Evolutionary conservation across 2,329 filamentous ascomycete genomes (phyloP), one percentile per base, ranked within the genome.

Genomic region (Teratosphaeria zuluensis): DNA sequence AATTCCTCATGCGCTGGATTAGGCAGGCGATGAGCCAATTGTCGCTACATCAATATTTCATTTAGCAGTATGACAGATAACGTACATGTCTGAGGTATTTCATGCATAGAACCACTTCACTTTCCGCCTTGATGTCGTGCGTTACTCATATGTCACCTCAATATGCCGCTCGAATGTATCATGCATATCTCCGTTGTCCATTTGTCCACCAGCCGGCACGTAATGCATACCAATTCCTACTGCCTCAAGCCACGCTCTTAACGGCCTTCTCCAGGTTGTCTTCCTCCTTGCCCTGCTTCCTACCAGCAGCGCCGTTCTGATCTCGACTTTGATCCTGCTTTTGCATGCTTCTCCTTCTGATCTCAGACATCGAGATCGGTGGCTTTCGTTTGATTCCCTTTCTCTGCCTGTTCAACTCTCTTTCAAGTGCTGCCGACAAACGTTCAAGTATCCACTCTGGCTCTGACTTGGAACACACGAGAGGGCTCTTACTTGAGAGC

Each of bases 371-470:
- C 4, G 65, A 59, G n/a, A 73, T 65, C 0, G 71, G 71, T 8
- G 71, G 70, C 54, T 59, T 55, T 52, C 56, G 61, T 55, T 58
- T 63, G n/a, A 62, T 58, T 8, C 70, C 69, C 48, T 65, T 66
- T 3, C 65, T 55, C 38, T 64, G 59, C 19, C 67, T 59, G 53
- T 73, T 73, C 51, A 82, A 69, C 70, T 82, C 78, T 12, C 74
- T 70, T 55, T 81, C 78, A 42, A 92, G 74, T 59, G 75, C 80
- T 56, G 77, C 76, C 61, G 81, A 80, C 56, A 91, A 70, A 60
- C 82, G 78, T 60, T 89, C 84, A 48, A 90, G 70, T 38, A 91
- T 83, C 88, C 88, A 91, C 68, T 89, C 83, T 14, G 83, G 80
- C 73, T 91, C 88, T 58, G 82, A 81, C 66, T 84, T 81, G 54